These are phyloP conservation scores for Oryza glaberrima DNA, from an alignment of 176 grass and related monocot genomes.

Conservation along the genomic window DNA sequence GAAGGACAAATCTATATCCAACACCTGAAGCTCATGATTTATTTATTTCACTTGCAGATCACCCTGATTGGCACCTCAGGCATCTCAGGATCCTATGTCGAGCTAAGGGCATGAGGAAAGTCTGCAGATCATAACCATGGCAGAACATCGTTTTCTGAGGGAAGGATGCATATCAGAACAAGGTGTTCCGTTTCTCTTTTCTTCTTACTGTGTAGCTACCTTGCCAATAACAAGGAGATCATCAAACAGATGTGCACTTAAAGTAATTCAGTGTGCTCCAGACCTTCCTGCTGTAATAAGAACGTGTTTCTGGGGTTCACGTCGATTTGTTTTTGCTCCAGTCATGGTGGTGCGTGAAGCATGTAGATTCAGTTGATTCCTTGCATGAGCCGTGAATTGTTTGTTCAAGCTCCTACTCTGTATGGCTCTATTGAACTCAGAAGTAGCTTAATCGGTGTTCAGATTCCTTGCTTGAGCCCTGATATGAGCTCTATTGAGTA, in stretches of 20 bases:
- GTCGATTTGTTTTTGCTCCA: not conserved
- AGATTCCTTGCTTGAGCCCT: not conserved
- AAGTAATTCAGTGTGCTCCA: not conserved
- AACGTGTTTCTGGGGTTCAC: not conserved
- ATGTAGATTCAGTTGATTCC: not conserved
- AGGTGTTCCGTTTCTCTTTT: conserved; percentile 9
- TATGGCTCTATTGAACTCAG: not conserved
- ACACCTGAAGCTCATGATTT: not conserved
- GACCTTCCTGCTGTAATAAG: conserved; percentile 45
- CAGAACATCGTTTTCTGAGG: not conserved
- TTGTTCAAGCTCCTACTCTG: not conserved
- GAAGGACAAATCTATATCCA: not conserved
- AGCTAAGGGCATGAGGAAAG: conserved; percentile 72
- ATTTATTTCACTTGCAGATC: conserved; percentile 58
- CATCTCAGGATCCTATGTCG: conserved; percentile 95
- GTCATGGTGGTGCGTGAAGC: not conserved
- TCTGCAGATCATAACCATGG: not conserved
- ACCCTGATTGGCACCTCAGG: conserved; percentile 88
- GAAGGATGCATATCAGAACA: conserved; percentile 27
- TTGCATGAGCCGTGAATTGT: not conserved
- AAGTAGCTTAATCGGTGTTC: not conserved
- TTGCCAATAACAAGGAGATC: conserved; percentile 38
- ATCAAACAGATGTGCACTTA: not conserved
- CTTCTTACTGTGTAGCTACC: conserved; percentile 22
- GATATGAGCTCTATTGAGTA: too few relatives aligned